Evolutionary conservation across 805 yeast genomes (phyloP).

Genomic region (Babjeviella inositovora): DNA sequence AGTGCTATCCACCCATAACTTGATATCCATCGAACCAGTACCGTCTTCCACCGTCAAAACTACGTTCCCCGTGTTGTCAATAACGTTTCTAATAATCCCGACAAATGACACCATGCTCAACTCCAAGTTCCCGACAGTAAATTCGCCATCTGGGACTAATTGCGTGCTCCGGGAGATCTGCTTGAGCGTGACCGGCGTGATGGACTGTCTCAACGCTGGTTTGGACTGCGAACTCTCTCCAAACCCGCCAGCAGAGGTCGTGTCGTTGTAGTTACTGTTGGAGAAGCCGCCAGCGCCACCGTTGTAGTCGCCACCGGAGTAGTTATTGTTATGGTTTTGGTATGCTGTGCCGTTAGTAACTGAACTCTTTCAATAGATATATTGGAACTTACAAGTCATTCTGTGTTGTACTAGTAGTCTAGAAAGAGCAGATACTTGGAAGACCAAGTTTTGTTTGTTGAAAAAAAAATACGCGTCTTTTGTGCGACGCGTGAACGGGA

Average conservation of each 20-base stretch:
- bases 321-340: conserved; percentile 11
- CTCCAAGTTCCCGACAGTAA: conserved; percentile 38
- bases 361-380: neutral
- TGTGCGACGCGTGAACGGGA: too few relatives aligned
- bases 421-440: too few relatives aligned
- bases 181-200: conserved; percentile 62
- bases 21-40: conserved; percentile 48
- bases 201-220: conserved; percentile 14
- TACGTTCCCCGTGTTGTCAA: conserved; percentile 38
- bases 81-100: conserved; percentile 55
- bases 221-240: conserved; percentile 7
- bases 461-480: too few relatives aligned
- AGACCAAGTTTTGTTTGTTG: too few relatives aligned
- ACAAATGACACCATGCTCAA: conserved; percentile 48
- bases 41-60: conserved; percentile 62
- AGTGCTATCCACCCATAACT: conserved; percentile 43
- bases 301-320: conserved; percentile 17
- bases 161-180: conserved; percentile 50
- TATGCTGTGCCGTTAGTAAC: conserved; percentile 2
- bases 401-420: conserved; percentile 1
- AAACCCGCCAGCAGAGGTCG: conserved; percentile 3
- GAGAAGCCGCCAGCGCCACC: conserved; percentile 13
- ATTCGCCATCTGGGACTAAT: conserved; percentile 53
- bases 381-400: conserved; percentile 1
- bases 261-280: conserved; percentile 4